A percentile compares a stretch with the other conserved stretches of the same genome.
phyloP scores from a whole-genome alignment of 495 filamentous ascomycete species.

The Tricharina praecox region DNA sequence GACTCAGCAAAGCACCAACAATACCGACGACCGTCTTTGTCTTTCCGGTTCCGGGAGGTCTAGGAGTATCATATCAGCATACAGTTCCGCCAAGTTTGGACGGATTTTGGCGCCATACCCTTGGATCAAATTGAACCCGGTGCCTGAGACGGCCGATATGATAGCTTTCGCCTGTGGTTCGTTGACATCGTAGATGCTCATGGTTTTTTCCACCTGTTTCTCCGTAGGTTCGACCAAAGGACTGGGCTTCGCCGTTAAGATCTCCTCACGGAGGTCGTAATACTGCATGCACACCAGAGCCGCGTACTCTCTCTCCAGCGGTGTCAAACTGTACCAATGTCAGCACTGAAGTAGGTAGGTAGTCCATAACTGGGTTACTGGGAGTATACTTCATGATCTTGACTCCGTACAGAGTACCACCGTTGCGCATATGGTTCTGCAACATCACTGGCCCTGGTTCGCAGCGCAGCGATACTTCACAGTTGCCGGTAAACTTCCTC shows the following conservation, averaged over 20 bases:
- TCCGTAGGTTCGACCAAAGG: conserved; percentile 65
- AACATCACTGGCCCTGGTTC: conserved; percentile 39
- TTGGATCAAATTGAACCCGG: conserved; percentile 90
- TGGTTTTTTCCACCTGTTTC: conserved; percentile 46
- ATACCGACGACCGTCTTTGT: conserved; percentile 97
- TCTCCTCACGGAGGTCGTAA: conserved; percentile 86
- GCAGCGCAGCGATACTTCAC: conserved; percentile 73
- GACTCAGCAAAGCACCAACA: conserved; percentile 69
- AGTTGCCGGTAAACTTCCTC: conserved; percentile 49
- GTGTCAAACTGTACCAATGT: conserved; percentile 46
- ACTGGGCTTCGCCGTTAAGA: conserved; percentile 73
- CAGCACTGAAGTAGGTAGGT: conserved; percentile 28
- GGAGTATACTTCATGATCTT: conserved; percentile 33
- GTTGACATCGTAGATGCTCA: conserved; percentile 67
- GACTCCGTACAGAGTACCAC: conserved; percentile 23
- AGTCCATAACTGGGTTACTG: conserved; percentile 30
- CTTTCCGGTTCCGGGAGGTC: conserved; percentile 87
- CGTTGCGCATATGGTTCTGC: conserved; percentile 26
- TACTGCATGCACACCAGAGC: conserved; percentile 78
- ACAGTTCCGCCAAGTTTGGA: too few relatives aligned
- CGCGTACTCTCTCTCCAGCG: conserved; percentile 87
- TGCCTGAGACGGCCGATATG: conserved; percentile 77
- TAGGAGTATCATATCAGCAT: conserved; percentile 25
- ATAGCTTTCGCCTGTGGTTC: conserved; percentile 82
- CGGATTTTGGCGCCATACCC: too few relatives aligned